Percentiles rank a stretch among this genome's conserved stretches.
These are phyloP conservation scores for Beauveria brongniartii DNA, from an alignment of 2,329 filamentous ascomycete species.

Conservation along the genomic window DNA sequence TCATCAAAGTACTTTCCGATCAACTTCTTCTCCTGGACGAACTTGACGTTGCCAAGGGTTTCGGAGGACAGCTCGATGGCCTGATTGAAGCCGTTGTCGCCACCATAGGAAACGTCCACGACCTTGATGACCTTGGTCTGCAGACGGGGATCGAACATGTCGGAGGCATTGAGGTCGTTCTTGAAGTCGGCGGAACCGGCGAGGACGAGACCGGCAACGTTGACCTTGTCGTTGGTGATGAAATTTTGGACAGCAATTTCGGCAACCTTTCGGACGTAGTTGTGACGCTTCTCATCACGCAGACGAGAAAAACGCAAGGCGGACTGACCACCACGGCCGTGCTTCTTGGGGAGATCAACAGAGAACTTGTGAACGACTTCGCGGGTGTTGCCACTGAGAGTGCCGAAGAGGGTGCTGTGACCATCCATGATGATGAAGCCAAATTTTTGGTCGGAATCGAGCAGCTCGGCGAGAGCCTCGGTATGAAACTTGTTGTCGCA, in stretches of 20 bases:
- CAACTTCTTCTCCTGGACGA: constrained; percentile 99
- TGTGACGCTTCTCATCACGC: constrained; percentile 98
- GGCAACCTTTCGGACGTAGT: constrained; percentile 98
- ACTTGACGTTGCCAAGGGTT: constrained; percentile 98
- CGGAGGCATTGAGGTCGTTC: constrained; percentile 95
- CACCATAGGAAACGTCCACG: constrained; percentile 96
- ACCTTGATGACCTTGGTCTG: constrained; percentile 97
- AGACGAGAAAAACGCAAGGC: constrained; percentile 99
- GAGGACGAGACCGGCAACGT: constrained; percentile 89
- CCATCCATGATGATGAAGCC: constrained; percentile 99
- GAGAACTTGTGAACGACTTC: constrained; percentile 97
- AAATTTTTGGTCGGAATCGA: constrained; percentile 98
- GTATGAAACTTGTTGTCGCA: constrained; percentile 99
- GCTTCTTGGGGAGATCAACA: constrained; percentile 98
- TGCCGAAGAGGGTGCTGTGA: constrained; percentile 95
- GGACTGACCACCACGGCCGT: constrained; percentile 99
- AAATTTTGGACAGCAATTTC: constrained; percentile 98
- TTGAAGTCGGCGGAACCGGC: constrained; percentile 99
- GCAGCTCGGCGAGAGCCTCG: constrained; percentile 89
- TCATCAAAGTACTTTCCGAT: constrained; percentile 99
- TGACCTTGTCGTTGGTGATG: constrained; percentile 97
- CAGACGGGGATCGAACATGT: constrained; percentile 91
- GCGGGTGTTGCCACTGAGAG: constrained; percentile 91
- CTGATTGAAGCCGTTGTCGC: constrained; percentile 99
- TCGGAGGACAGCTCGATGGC: constrained; percentile 92